Percentiles rank a stretch among this genome's conserved stretches.
Evolutionary conservation across 805 yeast genomes (phyloP).

Genomic region (Kluyveromyces siamensis): DNA sequence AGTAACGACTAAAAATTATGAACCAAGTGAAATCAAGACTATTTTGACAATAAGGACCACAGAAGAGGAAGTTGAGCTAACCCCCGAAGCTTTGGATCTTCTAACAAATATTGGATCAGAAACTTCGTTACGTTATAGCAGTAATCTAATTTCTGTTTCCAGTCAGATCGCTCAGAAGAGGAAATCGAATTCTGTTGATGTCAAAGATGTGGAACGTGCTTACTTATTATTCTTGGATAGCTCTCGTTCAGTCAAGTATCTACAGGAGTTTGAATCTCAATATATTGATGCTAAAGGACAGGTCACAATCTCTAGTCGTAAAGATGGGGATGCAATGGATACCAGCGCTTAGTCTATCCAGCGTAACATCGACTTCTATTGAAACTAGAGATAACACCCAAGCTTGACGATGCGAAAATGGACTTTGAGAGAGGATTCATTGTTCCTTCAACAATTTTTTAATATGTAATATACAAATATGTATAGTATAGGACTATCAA

Average conservation of each 20-base stretch:
- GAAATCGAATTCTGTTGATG: conserved; percentile 56
- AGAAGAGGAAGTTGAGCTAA: conserved; percentile 85
- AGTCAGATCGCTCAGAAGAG: conserved; percentile 80
- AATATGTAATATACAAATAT: not conserved
- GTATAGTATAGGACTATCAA: not conserved
- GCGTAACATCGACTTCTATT: too few species aligned
- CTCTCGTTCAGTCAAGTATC: conserved; percentile 77
- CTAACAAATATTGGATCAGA: conserved; percentile 85
- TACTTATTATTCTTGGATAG: conserved; percentile 83
- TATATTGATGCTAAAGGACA: conserved; percentile 75
- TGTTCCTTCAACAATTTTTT: not conserved
- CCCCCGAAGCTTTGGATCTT: conserved; percentile 74
- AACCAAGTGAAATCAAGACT: conserved; percentile 73
- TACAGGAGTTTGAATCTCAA: conserved; percentile 58
- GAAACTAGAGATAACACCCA: too few species aligned
- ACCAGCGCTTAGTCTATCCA: conserved; percentile 18
- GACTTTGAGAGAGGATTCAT: not conserved
- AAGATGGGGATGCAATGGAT: conserved; percentile 24
- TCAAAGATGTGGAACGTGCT: conserved; percentile 78
- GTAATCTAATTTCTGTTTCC: conserved; percentile 84
- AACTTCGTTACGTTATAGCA: conserved; percentile 85
- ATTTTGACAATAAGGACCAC: conserved; percentile 84
- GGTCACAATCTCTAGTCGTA: conserved; percentile 42
- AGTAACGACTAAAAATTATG: conserved; percentile 74
- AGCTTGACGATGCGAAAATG: too few species aligned